Conservation (phyloP, 2,329 filamentous ascomycete species). For the Cadophora gregata region DNA sequence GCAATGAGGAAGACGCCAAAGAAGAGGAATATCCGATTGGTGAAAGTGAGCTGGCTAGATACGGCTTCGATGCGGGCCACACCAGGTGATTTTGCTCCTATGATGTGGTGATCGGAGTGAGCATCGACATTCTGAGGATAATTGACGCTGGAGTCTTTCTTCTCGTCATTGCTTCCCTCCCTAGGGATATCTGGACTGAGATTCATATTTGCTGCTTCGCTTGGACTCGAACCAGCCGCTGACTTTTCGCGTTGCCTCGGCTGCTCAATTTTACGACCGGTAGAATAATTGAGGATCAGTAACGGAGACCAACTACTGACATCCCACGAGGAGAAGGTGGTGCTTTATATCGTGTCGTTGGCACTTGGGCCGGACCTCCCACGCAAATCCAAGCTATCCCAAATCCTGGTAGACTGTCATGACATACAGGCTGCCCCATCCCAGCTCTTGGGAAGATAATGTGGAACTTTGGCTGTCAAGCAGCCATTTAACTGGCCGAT, state of each 20-base stretch:
- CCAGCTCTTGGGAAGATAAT: background rate
- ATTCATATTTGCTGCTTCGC: background rate
- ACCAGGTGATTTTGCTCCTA: constrained; percentile 15
- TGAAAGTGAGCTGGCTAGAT: constrained; percentile 7
- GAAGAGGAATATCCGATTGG: constrained; percentile 9
- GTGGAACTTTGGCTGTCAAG: background rate
- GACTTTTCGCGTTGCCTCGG: background rate
- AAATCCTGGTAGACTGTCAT: background rate
- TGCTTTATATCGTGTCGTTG: background rate
- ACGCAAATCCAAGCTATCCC: background rate
- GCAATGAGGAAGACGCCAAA: constrained; percentile 16
- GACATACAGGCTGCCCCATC: constrained; percentile 4
- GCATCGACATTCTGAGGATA: background rate
- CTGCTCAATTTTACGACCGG: background rate
- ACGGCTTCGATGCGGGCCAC: constrained; percentile 15
- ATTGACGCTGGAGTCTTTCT: background rate
- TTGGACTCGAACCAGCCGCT: background rate
- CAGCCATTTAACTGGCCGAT: background rate
- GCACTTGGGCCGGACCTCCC: background rate
- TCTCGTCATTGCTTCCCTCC: constrained; percentile 3
- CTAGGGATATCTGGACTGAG: background rate
- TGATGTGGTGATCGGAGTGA: background rate
- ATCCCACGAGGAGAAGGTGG: background rate
- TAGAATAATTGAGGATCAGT: background rate
- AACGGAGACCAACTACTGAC: background rate